Evolutionary conservation across 257 asterid genomes (phyloP), one percentile per base, ranked within the genome.

Genomic region (Parsonsia alboflavescens): DNA sequence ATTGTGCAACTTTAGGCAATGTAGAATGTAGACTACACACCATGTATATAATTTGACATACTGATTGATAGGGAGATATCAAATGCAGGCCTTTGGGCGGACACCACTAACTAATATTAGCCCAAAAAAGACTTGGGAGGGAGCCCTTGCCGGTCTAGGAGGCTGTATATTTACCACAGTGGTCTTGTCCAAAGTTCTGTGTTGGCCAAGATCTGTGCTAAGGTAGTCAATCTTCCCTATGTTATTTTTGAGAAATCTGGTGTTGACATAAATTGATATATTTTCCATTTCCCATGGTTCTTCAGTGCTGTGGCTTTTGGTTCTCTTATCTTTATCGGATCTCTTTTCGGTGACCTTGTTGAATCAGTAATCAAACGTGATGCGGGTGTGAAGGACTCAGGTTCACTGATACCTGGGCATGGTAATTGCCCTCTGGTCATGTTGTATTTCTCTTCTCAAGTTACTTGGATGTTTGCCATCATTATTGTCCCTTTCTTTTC

Each of bases 41-140:
- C 42, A 61, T 68, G 62, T 74, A 75, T 59, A 68, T 68, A 66
- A 53, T 70, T 64, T 64, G 57, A 75, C 36, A 59, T 80, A 56
- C 57, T 57, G 44, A 59, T 13, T 57, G 44, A 59, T 13, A 61
- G 10, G 75, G 67, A 45, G 36, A 46, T 57, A 44, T 72, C 66
- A 84, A 68, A 9, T 83, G 81, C 86, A 95, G 99, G 93, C 90
- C 24, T 92, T 92, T 84, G 99, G 99, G 80, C 88, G 96, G 81
- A 95, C 97, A 45, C 99, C 96, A 6, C 96, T 95, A 59, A 92
- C 95, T 24, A 63, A 82, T 36, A 83, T 95, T 72, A 92, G 99
- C 84, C 99, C 99, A 52, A 95, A 95, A 82, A 95, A 95, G 89
- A 95, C 99, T 33, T 95, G 98, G 99, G 98, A 95, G 82, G 99